Base-by-base conservation (phyloP, 2,329 filamentous ascomycete species). In the Tolypocladium tundrense region DNA sequence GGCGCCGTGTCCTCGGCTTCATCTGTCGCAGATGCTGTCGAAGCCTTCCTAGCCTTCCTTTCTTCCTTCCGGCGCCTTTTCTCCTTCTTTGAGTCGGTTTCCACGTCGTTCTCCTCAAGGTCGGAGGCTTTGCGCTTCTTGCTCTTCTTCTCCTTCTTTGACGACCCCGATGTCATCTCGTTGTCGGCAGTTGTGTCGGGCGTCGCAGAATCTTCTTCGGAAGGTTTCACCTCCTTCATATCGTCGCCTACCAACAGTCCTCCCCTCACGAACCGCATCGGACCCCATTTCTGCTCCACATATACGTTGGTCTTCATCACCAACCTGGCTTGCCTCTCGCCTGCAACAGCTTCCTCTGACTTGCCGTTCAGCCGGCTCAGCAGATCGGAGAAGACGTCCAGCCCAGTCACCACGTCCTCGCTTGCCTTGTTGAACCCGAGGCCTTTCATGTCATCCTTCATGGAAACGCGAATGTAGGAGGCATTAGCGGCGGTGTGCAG, bases 361-460 rank as follows among this genome's bases (percentile, higher is more conserved):
- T 91, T 94, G 55, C 93, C 94, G 72, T 99, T 99, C 58, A 99
- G 75, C 57, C 94, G 81, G 27, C 93, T 92, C 24, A 99, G 77
- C 5, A 99, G 76, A 62, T 90, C 90, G 68, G 92, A 90, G 65
- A 97, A 91, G 21, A 87, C 88, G 68, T 92, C 89, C 42, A 97
- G 79, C 0, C 93, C 94, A 27, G 93, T 95, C 62, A 91, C 84
- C 68, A 90, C 84, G 63, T 91, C 86, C 63, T 87, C 86, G 65
- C 84, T 85, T 57, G 87, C 87, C 62, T 84, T 80, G 70, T 88
- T 88, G 63, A 92, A 94, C 37, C 94, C 94, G 50, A 99, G 78
- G 3, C 94, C 94, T 50, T 96, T 83, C 65, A 87, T 95, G 70
- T 97, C 91, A 68, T 97, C 92, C 69, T 96, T 96, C 62, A 97